These are phyloP conservation scores for Vanrija pseudolonga DNA, from an alignment of 1,284 basidiomycete species.

Conservation along the genomic window DNA sequence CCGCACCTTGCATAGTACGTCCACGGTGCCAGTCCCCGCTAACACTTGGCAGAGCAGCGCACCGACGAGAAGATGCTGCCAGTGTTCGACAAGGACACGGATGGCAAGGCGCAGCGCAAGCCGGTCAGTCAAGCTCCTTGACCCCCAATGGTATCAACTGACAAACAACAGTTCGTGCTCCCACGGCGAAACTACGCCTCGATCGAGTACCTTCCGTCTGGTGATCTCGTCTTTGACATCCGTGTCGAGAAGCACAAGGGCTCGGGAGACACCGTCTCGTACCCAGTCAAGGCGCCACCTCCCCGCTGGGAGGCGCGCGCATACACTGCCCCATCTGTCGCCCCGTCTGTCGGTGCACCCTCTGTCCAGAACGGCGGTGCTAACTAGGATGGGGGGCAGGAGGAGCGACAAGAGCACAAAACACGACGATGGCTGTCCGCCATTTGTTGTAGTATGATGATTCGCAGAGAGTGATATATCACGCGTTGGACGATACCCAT, in stretches of 20 bases:
- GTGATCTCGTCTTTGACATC: conserved; percentile 79
- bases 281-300: conserved; percentile 34
- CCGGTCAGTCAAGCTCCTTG: too few relatives aligned
- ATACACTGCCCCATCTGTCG: too few relatives aligned
- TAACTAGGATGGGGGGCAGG: too few relatives aligned
- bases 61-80: conserved; percentile 86
- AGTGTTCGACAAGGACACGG: conserved; percentile 71
- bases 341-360: too few relatives aligned
- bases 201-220: conserved; percentile 63
- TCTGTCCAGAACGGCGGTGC: too few relatives aligned
- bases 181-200: conserved; percentile 85
- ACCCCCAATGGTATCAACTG: too few relatives aligned
- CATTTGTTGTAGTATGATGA: too few relatives aligned
- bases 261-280: conserved; percentile 70
- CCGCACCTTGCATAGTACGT: conserved; percentile 64
- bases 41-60: conserved; percentile 7
- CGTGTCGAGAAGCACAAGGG: conserved; percentile 82
- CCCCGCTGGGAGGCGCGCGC: conserved; percentile 20
- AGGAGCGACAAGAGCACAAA: too few relatives aligned
- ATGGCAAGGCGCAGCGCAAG: conserved; percentile 57
- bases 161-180: conserved; percentile 23
- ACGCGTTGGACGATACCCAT: too few relatives aligned
- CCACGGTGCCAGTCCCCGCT: conserved; percentile 51
- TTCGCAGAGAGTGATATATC: too few relatives aligned
- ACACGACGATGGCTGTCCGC: too few relatives aligned